Conservation (phyloP, 169 alveolate species). For the Blepharisma undulans region DNA sequence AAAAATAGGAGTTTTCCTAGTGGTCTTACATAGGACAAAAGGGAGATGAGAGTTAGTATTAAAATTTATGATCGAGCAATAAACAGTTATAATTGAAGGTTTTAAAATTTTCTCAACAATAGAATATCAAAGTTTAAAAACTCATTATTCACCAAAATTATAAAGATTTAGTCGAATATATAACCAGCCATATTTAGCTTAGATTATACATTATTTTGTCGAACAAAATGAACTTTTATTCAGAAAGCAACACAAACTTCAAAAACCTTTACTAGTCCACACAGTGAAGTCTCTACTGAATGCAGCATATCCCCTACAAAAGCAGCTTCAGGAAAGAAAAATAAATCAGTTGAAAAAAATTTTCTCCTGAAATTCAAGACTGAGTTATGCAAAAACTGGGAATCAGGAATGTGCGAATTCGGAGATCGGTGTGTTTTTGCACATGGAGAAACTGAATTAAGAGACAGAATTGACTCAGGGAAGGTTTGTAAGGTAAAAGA, state of each 20-base stretch:
- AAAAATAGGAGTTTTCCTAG: too few species aligned
- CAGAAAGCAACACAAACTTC: background rate
- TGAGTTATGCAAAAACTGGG: slow-evolving; percentile 48
- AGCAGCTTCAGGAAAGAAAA: background rate
- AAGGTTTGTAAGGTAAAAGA: slow-evolving; percentile 25
- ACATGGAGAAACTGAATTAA: slow-evolving; percentile 51
- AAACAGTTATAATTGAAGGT: too few species aligned
- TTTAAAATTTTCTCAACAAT: too few species aligned
- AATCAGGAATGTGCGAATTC: slow-evolving; percentile 43
- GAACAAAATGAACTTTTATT: background rate
- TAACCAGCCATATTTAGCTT: too few species aligned
- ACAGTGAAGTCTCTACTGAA: background rate
- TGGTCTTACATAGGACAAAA: too few species aligned
- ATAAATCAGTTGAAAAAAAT: background rate
- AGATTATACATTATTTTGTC: background rate
- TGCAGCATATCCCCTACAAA: background rate
- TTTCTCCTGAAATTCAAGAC: slow-evolving; percentile 47
- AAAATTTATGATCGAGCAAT: too few species aligned
- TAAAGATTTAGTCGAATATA: too few species aligned
- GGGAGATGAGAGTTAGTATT: too few species aligned
- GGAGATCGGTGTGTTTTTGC: slow-evolving; percentile 54
- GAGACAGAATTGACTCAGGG: slow-evolving; percentile 5
- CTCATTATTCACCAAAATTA: too few species aligned
- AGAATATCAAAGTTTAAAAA: too few species aligned
- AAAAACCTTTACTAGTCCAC: background rate